phyloP scores from a whole-genome alignment of 805 yeast genomes.

The Saturnispora ahearnii region DNA sequence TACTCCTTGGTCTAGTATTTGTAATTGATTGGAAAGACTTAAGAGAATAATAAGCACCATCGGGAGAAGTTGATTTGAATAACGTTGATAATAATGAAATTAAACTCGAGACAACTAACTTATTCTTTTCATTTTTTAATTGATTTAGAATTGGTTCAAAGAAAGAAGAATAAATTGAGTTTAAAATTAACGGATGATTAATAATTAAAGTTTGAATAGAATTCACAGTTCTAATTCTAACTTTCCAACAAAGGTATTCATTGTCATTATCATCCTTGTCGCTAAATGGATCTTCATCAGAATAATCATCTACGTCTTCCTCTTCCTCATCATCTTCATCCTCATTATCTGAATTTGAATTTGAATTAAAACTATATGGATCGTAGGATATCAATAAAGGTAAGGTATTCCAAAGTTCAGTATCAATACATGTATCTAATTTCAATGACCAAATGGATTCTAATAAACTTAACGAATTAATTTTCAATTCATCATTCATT shows the following conservation, averaged over 20 bases:
- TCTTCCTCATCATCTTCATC: conserved; percentile 31
- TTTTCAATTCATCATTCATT: conserved; percentile 33
- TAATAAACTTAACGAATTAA: conserved; percentile 37
- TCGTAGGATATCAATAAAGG: conserved; percentile 33
- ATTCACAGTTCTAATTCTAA: conserved; percentile 44
- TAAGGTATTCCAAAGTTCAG: background rate
- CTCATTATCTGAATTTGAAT: conserved; percentile 24
- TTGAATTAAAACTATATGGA: conserved; percentile 34
- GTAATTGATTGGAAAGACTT: conserved; percentile 8
- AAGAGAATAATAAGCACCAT: conserved; percentile 28
- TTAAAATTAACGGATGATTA: conserved; percentile 30
- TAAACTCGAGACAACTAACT: conserved; percentile 42
- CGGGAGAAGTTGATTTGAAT: conserved; percentile 25
- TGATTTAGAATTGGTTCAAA: conserved; percentile 28
- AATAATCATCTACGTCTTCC: conserved; percentile 35
- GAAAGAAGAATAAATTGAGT: conserved; percentile 26
- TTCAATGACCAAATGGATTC: conserved; percentile 9
- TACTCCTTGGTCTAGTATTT: conserved; percentile 13
- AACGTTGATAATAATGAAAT: conserved; percentile 36
- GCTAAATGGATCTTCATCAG: conserved; percentile 23
- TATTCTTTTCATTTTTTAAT: conserved; percentile 34
- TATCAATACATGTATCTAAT: background rate
- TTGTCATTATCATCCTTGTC: conserved; percentile 39
- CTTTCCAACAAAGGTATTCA: conserved; percentile 37
- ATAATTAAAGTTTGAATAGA: conserved; percentile 33